Conservation (phyloP, 179 eudicot species). For the Camellia oleifera region DNA sequence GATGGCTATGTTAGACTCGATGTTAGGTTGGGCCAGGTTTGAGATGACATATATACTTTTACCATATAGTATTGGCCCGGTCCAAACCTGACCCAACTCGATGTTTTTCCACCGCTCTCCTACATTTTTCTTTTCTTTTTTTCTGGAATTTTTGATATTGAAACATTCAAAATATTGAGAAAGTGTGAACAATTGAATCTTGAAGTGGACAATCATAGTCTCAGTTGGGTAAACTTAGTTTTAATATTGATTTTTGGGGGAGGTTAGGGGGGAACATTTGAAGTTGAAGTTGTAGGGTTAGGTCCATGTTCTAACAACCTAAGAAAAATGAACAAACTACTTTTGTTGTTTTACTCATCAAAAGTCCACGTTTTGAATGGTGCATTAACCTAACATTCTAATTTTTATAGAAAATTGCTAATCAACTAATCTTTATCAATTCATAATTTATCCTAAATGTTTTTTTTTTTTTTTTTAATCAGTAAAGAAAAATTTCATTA, state of each 20-base stretch:
- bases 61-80: too few relatives aligned
- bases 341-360: neutral
- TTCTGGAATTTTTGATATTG: neutral
- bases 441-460: too few relatives aligned
- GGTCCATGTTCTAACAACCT: neutral
- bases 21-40: too few relatives aligned
- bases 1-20: too few relatives aligned
- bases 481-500: too few relatives aligned
- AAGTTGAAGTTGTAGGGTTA: neutral
- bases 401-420: neutral
- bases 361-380: neutral
- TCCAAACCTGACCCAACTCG: too few relatives aligned
- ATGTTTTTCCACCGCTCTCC: too few relatives aligned
- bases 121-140: neutral
- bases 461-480: too few relatives aligned
- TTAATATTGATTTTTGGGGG: neutral
- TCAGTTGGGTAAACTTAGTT: neutral
- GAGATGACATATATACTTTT: too few relatives aligned
- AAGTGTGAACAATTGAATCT: too few relatives aligned
- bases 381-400: neutral
- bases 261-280: neutral
- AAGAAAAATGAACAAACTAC: neutral
- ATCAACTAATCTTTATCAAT: too few relatives aligned
- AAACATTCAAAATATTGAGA: neutral
- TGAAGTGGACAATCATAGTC: neutral